Conservation (phyloP, 2,329 filamentous ascomycete species). For the Cordyceps militaris region DNA sequence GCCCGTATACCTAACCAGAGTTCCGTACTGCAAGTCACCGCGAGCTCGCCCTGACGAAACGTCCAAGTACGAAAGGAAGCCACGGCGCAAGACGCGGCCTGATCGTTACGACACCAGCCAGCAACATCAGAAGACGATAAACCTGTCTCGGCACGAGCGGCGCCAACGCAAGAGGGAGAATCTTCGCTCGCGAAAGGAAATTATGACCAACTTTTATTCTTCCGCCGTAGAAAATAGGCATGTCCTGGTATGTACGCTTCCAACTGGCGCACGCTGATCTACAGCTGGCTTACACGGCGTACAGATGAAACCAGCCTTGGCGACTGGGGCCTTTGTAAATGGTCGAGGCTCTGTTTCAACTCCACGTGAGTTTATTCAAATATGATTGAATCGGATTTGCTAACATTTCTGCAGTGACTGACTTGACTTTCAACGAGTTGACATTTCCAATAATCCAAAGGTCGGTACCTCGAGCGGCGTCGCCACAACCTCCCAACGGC, state of each 20-base stretch:
- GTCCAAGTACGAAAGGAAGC: conserved; percentile 38
- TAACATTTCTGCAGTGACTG: conserved; percentile 35
- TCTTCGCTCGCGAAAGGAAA: conserved; percentile 34
- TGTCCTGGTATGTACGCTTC: conserved; percentile 26
- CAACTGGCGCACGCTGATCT: too few relatives aligned
- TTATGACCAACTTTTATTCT: conserved; percentile 51
- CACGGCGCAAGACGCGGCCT: conserved; percentile 48
- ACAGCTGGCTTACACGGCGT: background rate
- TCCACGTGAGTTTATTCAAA: background rate
- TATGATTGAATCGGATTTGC: background rate
- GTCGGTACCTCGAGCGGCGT: conserved; percentile 21
- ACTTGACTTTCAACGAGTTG: conserved; percentile 48
- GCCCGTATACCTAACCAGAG: too few relatives aligned
- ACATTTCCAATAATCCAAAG: conserved; percentile 31
- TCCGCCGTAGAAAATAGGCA: conserved; percentile 38
- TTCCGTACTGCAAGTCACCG: background rate
- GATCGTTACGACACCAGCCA: conserved; percentile 45
- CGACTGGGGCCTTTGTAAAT: conserved; percentile 28
- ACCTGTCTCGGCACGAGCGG: conserved; percentile 1
- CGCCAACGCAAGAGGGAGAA: conserved; percentile 21
- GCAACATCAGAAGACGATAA: background rate
- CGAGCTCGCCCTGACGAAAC: background rate
- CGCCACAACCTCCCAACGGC: conserved; percentile 15
- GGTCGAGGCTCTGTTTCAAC: conserved; percentile 16
- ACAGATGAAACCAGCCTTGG: conserved; percentile 29